These are phyloP conservation scores for Cucurbita maxima DNA, from an alignment of 306 rosid genomes.

Conservation along the genomic window DNA sequence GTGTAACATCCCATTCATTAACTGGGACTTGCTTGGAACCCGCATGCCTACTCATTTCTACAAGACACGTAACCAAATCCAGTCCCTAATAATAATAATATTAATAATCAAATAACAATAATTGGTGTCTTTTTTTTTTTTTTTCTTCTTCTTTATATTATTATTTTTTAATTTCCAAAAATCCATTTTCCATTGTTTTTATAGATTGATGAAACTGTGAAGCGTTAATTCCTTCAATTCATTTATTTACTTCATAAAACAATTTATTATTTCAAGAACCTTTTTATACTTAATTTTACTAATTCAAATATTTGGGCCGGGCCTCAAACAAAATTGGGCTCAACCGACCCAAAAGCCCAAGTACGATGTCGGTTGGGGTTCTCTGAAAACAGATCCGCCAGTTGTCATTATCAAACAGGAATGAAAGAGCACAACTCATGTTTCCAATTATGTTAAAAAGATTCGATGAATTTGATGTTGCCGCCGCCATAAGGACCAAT, in stretches of 20 bases:
- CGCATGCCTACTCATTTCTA: not conserved
- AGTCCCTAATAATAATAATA: not conserved
- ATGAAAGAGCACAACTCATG: not conserved
- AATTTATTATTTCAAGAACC: too few relatives aligned
- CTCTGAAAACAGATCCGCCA: not conserved
- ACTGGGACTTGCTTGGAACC: not conserved
- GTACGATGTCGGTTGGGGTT: not conserved
- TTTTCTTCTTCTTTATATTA: too few relatives aligned
- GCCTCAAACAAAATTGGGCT: not conserved
- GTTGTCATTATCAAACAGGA: not conserved
- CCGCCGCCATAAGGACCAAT: slow-evolving; percentile 6
- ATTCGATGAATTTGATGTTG: slow-evolving; percentile 7
- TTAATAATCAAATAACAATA: too few relatives aligned
- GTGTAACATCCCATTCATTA: not conserved
- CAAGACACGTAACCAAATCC: not conserved
- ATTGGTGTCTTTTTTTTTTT: not conserved
- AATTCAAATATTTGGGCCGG: not conserved
- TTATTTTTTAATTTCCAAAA: too few relatives aligned
- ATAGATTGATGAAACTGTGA: not conserved
- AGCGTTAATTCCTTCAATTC: too few relatives aligned
- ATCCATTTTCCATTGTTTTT: not conserved
- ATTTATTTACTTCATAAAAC: too few relatives aligned
- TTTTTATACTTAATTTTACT: too few relatives aligned
- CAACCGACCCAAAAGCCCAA: not conserved
- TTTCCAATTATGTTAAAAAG: slow-evolving; percentile 6